Evolutionary conservation across 2,329 filamentous ascomycete genomes (phyloP).

Genomic region (Colletotrichum zoysiae): DNA sequence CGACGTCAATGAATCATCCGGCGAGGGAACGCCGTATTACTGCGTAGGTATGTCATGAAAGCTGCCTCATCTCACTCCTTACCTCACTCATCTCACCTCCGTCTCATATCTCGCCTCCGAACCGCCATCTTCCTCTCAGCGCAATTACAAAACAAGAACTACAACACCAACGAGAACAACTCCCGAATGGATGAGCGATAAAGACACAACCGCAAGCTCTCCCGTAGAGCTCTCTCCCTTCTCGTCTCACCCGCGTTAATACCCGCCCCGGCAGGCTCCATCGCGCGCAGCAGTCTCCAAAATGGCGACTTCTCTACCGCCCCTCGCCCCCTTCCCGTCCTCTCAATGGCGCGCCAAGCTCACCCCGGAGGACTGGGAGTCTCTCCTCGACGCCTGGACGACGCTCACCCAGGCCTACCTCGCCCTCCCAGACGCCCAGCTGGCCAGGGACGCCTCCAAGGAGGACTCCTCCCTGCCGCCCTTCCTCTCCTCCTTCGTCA

Average conservation of each 20-base stretch:
- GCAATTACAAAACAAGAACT: too few species aligned
- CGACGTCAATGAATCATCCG: constrained; percentile 55
- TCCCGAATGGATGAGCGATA: constrained; percentile 4
- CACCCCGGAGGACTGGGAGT: constrained; percentile 78
- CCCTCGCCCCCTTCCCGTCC: constrained; percentile 83
- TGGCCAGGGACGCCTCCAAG: constrained; percentile 62
- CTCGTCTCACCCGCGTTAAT: background rate
- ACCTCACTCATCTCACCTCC: background rate
- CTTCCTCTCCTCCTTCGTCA: constrained; percentile 78
- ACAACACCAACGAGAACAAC: background rate
- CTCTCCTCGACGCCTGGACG: constrained; percentile 82
- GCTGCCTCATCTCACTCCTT: background rate
- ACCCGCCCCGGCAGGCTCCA: background rate
- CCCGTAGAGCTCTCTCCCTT: background rate
- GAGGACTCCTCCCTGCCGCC: constrained; percentile 67
- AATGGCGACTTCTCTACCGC: constrained; percentile 68
- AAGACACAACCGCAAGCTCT: constrained; percentile 4
- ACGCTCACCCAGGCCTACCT: constrained; percentile 75
- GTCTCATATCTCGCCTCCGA: background rate
- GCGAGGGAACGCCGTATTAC: constrained; percentile 45
- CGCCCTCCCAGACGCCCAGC: constrained; percentile 66
- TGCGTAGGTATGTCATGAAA: background rate
- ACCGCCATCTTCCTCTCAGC: background rate
- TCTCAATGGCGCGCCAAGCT: constrained; percentile 75
- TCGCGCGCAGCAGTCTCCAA: background rate